Percentiles rank a stretch among this genome's conserved stretches.
Evolutionary conservation across 192 early-diverging fungal species (phyloP).

Genomic region (Rhizophagus sp.): DNA sequence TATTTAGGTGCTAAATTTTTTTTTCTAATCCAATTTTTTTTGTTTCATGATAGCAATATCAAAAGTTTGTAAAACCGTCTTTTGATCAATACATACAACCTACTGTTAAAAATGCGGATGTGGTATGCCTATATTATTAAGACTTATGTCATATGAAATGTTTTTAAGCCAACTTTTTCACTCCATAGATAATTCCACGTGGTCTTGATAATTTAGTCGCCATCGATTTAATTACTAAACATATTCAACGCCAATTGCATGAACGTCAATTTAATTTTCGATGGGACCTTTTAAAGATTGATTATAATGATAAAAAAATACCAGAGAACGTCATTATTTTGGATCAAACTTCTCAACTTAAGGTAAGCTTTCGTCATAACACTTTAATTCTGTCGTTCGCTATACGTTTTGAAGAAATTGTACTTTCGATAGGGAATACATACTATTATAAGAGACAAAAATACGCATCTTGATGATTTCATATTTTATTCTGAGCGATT

Average conservation of each 20-base stretch:
- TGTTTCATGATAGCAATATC: slow-evolving; percentile 66
- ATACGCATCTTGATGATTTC: slow-evolving; percentile 79
- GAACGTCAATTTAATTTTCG: slow-evolving; percentile 62
- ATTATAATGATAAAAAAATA: slow-evolving; percentile 33
- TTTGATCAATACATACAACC: slow-evolving; percentile 91
- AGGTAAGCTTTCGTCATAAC: slow-evolving; percentile 32
- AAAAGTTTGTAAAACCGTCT: slow-evolving; percentile 90
- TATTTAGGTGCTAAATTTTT: not conserved
- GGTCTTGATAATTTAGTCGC: slow-evolving; percentile 89
- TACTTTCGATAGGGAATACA: slow-evolving; percentile 61
- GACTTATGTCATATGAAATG: not conserved
- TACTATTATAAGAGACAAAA: slow-evolving; percentile 77
- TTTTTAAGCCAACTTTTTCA: not conserved
- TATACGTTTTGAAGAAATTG: not conserved
- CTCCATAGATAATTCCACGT: slow-evolving; percentile 79
- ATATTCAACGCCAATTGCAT: slow-evolving; percentile 81
- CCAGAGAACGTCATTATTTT: slow-evolving; percentile 51
- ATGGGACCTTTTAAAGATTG: slow-evolving; percentile 53
- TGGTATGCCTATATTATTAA: slow-evolving; percentile 45
- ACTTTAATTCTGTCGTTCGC: not conserved
- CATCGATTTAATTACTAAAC: slow-evolving; percentile 90
- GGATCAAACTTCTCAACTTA: slow-evolving; percentile 56
- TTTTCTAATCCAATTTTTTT: not conserved
- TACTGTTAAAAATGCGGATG: slow-evolving; percentile 91
- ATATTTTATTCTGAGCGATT: slow-evolving; percentile 91